Percentiles rank a stretch among this genome's conserved stretches.
Conservation (phyloP, 2,329 filamentous ascomycete species). For the Ceratocystis papillata region DNA sequence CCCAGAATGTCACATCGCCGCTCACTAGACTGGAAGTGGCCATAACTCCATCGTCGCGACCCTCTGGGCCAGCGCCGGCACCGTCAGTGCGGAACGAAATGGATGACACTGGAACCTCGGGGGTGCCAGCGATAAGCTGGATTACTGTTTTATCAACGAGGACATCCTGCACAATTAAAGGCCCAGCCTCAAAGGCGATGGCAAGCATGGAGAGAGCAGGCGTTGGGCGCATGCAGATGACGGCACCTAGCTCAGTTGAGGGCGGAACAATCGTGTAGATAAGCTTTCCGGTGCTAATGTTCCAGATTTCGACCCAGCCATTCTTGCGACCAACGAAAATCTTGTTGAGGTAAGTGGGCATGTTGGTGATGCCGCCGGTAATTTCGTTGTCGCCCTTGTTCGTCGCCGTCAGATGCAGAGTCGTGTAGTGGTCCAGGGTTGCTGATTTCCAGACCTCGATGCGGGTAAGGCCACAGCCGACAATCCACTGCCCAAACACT, state of each 20-base stretch:
- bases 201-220: constrained; percentile 77
- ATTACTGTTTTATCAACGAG: constrained; percentile 64
- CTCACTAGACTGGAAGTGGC: constrained; percentile 69
- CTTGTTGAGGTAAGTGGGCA: constrained; percentile 96
- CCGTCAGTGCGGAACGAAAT: constrained; percentile 89
- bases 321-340: constrained; percentile 80
- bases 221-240: constrained; percentile 78
- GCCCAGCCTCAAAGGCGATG: constrained; percentile 73
- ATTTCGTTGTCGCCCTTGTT: constrained; percentile 54
- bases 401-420: constrained; percentile 51
- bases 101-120: constrained; percentile 58
- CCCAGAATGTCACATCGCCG: constrained; percentile 92
- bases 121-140: constrained; percentile 53
- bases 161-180: constrained; percentile 71
- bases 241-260: constrained; percentile 58
- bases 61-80: constrained; percentile 76
- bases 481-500: constrained; percentile 82
- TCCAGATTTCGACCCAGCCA: constrained; percentile 94
- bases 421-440: constrained; percentile 82
- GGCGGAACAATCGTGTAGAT: constrained; percentile 82
- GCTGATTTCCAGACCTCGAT: constrained; percentile 83
- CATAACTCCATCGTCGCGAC: constrained; percentile 80
- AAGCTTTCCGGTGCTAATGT: constrained; percentile 80
- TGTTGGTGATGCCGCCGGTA: constrained; percentile 67
- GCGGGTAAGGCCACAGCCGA: constrained; percentile 62